These are phyloP conservation scores for Chloroidium sp. DNA, from an alignment of 163 green algal species.

Conservation along the genomic window DNA sequence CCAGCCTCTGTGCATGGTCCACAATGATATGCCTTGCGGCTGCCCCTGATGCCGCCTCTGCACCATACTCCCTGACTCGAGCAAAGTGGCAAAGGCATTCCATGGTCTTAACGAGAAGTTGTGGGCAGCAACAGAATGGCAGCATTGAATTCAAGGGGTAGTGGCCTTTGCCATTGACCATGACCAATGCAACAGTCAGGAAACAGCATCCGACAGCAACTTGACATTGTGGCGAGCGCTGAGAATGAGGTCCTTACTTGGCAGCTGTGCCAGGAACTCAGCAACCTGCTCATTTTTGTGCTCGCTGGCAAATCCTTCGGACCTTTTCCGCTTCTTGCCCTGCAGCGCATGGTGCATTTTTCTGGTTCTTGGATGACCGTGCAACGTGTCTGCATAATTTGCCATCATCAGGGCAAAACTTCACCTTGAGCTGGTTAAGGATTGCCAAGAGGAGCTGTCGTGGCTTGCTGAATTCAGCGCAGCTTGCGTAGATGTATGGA, in stretches of 20 bases:
- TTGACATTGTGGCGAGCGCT: too few species aligned
- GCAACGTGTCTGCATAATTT: neutral
- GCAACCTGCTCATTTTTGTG: conserved; percentile 19
- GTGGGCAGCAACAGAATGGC: too few species aligned
- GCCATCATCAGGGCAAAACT: too few species aligned
- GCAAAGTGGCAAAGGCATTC: neutral
- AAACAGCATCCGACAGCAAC: too few species aligned
- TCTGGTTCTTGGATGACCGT: neutral
- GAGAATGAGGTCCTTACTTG: conserved; percentile 3
- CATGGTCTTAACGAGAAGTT: too few species aligned
- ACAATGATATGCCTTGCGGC: conserved; percentile 26
- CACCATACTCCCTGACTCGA: neutral
- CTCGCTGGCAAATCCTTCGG: conserved; percentile 14
- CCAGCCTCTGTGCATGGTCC: conserved; percentile 37
- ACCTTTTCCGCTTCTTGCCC: conserved; percentile 17
- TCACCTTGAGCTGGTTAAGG: conserved; percentile 16
- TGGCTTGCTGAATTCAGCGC: conserved; percentile 11
- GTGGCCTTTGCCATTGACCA: too few species aligned
- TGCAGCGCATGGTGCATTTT: neutral
- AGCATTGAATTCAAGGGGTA: too few species aligned
- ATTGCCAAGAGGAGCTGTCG: conserved; percentile 19
- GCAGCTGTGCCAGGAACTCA: conserved; percentile 27
- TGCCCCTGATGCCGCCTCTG: conserved; percentile 3
- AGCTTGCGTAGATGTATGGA: conserved; percentile 32
- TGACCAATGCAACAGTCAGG: too few species aligned